Base-by-base conservation (phyloP, 371 early-diverging fungal species). In the Haplosporangium sp. region DNA sequence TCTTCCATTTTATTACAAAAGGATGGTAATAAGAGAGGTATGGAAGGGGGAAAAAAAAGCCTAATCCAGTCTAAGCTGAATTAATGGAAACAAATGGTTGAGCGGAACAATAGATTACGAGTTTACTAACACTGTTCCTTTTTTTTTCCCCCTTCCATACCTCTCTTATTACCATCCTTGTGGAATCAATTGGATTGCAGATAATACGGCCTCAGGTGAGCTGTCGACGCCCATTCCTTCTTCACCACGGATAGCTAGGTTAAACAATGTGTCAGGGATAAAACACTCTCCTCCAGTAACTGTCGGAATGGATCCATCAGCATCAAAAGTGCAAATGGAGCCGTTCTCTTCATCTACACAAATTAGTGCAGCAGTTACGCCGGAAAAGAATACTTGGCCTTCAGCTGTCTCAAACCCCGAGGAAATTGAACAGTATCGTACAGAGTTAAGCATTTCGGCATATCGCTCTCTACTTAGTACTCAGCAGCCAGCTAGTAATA, bases 401-500 rank as follows among this genome's bases (percentile, higher is more conserved):
- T 19, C 63, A 13, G 47, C 56, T 34, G 64, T 61, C 52, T 60
- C 79, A 27, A 79, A 72, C 37, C 67, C 65, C 2, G 82, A 81
- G 42, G 75, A 81, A 1, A 81, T 81, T 61, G 82, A 81, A 61
- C 82, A 81, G 50, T 74, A 74, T 45, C 75, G 82, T 5, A 45
- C 82, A 34, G 82, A 81, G 37, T 59, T 81, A n/a, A 81, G 82
- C n/a, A 65, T 81, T 8, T 81, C 75, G 6, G 82, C 82, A 2
- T 81, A 81, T 55, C 71, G 82, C 15, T 81, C 82, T 11, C 55
- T 81, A 17, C 82, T 81, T 37, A 74, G 65, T 40, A 74, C 71
- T 5, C 75, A 81, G 40, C 69, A 74, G 34, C 56, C 71, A 39
- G 39, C 37, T 17, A 64, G 55, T 60, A 65, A 62, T 45, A 69